Base-by-base conservation (phyloP, 1,139 yeast species). In the Scheffersomyces illinoinensis region DNA sequence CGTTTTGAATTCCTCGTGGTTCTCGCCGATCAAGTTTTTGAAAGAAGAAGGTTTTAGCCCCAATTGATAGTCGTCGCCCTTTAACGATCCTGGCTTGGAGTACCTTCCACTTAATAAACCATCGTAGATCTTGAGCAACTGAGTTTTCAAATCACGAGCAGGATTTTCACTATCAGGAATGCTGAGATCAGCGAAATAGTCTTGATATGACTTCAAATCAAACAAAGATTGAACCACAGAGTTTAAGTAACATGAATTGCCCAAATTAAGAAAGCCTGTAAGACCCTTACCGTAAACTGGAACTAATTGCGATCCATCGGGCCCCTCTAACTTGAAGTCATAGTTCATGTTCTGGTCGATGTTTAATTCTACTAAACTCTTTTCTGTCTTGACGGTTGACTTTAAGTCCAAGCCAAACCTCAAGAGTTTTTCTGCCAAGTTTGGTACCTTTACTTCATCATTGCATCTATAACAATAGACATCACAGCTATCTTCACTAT, bases 281-380 rank as follows among this genome's bases (percentile, higher is more conserved):
- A 89, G 76, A 6, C 87, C 89, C 50, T 84, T 71, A 1, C 95
- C 96, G 75, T 81, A 88, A 0, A 92, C 76, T 0, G 93, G 92
- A 20, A 74, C 70, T 54, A 91, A 76, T 54, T 83, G 83, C 53
- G 84, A 85, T 23, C 98, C 98, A 61, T 86, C 79, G 2, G 87
- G 86, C 53, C 88, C 88, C 46, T 88, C 88, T 84, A 93, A 85
- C 61, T 86, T 85, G 72, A 96, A 95, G 62, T 93, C 97, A 98
- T 98, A 96, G 66, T 89, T 90, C 75, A 92, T 71, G 71, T 95
- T 95, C 70, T 93, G 98, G 70, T 93, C 98, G 58, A 95, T 84
- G 73, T 96, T 97, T 62, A 95, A 76, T 71, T 95, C 99, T 2
- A 93, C 86, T 68, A 96, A 78, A 47, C 89, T 88, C 75, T 93